Conservation (phyloP, 352 stramenopile species). For the Aphanomyces euteiches region DNA sequence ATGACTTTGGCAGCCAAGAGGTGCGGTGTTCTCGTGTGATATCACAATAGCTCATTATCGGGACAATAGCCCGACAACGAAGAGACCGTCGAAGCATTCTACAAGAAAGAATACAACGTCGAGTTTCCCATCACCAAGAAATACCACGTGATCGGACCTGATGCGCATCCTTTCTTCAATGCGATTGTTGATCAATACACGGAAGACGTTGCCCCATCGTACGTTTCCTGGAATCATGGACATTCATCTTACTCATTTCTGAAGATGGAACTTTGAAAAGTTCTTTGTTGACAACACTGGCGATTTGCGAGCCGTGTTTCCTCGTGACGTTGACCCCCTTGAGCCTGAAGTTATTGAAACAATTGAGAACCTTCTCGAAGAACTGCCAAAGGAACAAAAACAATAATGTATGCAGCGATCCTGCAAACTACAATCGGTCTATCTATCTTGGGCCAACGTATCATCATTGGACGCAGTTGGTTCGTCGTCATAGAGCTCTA, state of each 20-base stretch:
- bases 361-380: slow-evolving; percentile 59
- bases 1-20: slow-evolving; percentile 64
- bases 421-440: not conserved
- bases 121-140: slow-evolving; percentile 57
- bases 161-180: slow-evolving; percentile 63
- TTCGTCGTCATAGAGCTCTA: slow-evolving; percentile 71
- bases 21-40: slow-evolving; percentile 26
- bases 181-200: slow-evolving; percentile 61
- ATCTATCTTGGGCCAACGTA: not conserved
- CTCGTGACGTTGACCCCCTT: slow-evolving; percentile 66
- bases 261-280: slow-evolving; percentile 80
- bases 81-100: slow-evolving; percentile 44
- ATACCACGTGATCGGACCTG: slow-evolving; percentile 40
- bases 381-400: slow-evolving; percentile 34
- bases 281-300: slow-evolving; percentile 63
- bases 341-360: slow-evolving; percentile 52
- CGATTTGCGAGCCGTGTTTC: slow-evolving; percentile 63
- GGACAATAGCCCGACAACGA: slow-evolving; percentile 32
- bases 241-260: not conserved
- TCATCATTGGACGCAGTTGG: slow-evolving; percentile 5
- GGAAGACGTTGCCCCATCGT: slow-evolving; percentile 58
- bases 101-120: slow-evolving; percentile 43
- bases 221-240: slow-evolving; percentile 13
- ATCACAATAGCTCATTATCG: not conserved
- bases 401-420: not conserved